Base-by-base conservation (phyloP, 129 eudicot genomes). In the Centrapalus pauciflorus region DNA sequence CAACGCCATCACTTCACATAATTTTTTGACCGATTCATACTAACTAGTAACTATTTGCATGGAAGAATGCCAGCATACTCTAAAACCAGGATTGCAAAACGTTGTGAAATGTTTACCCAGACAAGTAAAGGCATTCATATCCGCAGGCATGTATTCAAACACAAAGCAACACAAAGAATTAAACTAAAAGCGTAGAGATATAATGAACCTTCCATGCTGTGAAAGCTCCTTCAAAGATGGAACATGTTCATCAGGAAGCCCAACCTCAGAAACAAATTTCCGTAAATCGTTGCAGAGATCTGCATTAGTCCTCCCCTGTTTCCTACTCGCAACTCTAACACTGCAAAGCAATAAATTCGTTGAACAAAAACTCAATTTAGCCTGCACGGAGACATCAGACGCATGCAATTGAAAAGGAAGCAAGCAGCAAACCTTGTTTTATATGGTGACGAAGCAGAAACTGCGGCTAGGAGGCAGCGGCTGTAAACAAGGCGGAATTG, bases 211-310 rank as follows among this genome's bases (percentile, higher is more conserved):
- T 77, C 98, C 96, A 66, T 88, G 85, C 57, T 79, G 66, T 2
- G 82, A 66, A 45, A 92, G 92, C 84, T 92, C 98, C 84, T 92
- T 92, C 30, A 72, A 56, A 5, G 98, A 77, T 27, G 98, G 98
- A 50, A 92, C 85, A 71, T 88, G 95, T 64, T 72, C 86, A 13
- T 77, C 79, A 6, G 95, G 95, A 64, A 88, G 84, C 55, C 89
- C 89, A 23, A 76, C 78, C 24, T 67, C 69, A 5, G 81, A 67
- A 21, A 92, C 50, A 71, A 92, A 92, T 1, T 85, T 81, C 23
- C 79, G 77, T 19, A 92, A 61, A 57, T 86, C 96, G 55, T 76
- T 83, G 71, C 89, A 85, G 14, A 92, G 76, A 55, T 88, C 96
- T 5, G 48, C 95, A 83, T 92, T 80, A 64, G 87, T 83, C 84